Conservation (phyloP, 1,284 basidiomycete genomes). For the Rhizoctonia solani region DNA sequence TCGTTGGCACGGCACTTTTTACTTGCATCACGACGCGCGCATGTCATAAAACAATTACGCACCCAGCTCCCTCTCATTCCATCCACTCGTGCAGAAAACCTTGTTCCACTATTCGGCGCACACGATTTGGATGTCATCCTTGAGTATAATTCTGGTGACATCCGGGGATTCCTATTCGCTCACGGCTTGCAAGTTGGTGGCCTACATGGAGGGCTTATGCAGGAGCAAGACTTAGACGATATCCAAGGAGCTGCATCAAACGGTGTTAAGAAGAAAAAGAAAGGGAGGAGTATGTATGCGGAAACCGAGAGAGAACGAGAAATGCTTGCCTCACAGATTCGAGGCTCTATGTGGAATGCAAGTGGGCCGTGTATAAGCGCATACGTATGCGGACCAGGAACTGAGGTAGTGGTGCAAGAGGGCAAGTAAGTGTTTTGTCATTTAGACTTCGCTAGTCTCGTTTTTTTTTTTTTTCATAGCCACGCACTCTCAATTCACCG, state of each 20-base stretch:
- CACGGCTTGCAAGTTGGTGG: slow-evolving; percentile 69
- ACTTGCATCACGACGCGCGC: slow-evolving; percentile 24
- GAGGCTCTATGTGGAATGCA: slow-evolving; percentile 71
- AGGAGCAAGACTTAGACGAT: slow-evolving; percentile 47
- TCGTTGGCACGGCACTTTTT: slow-evolving; percentile 13
- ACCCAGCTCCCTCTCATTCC: slow-evolving; percentile 68
- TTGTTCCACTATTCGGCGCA: slow-evolving; percentile 83
- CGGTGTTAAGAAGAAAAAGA: slow-evolving; percentile 53
- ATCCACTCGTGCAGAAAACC: slow-evolving; percentile 51
- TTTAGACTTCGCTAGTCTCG: background rate
- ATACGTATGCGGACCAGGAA: background rate
- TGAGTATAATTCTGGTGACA: slow-evolving; percentile 40
- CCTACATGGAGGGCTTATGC: slow-evolving; percentile 60
- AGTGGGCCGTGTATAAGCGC: slow-evolving; percentile 21
- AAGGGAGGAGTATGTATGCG: slow-evolving; percentile 82
- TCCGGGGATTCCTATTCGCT: slow-evolving; percentile 60
- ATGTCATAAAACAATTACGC: slow-evolving; percentile 42
- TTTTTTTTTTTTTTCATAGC: background rate
- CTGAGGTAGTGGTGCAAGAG: slow-evolving; percentile 17
- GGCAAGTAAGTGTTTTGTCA: slow-evolving; percentile 2
- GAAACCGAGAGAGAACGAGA: slow-evolving; percentile 77
- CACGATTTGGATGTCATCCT: slow-evolving; percentile 70
- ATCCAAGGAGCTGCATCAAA: background rate
- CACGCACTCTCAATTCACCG: background rate
- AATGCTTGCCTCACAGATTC: slow-evolving; percentile 67